Evolutionary conservation across 2,329 filamentous ascomycete species (phyloP).

Genomic region (Ascochyta fabae): DNA sequence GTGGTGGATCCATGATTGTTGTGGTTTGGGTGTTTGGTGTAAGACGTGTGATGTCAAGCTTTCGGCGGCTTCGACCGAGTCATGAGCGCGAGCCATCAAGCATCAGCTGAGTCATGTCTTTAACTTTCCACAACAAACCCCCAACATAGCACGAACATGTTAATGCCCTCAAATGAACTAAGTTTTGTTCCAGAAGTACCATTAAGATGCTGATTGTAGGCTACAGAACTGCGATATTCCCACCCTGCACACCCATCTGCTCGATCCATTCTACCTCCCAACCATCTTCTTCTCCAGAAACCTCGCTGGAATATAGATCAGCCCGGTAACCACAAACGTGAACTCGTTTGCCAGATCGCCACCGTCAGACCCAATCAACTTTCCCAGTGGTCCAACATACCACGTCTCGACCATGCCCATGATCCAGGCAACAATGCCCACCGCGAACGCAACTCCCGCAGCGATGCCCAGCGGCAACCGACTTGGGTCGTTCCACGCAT

Average conservation of each 20-base stretch:
- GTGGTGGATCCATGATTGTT: constrained; percentile 5
- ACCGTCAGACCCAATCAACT: constrained; percentile 33
- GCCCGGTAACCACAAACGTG: constrained; percentile 32
- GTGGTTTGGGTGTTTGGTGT: constrained; percentile 1
- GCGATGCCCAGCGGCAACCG: constrained; percentile 53
- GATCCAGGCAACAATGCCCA: constrained; percentile 55
- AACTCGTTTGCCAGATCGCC: constrained; percentile 41
- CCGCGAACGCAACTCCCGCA: constrained; percentile 47
- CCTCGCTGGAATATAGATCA: constrained; percentile 39
- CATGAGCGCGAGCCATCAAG: background rate
- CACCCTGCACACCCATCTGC: too few relatives aligned
- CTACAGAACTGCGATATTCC: too few relatives aligned
- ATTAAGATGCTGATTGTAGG: too few relatives aligned
- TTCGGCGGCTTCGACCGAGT: background rate
- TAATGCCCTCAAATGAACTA: too few relatives aligned
- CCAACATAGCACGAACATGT: too few relatives aligned
- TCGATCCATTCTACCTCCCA: constrained; percentile 18
- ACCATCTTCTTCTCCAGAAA: constrained; percentile 37
- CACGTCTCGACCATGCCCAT: constrained; percentile 67
- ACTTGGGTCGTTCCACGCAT: constrained; percentile 55
- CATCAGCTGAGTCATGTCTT: background rate
- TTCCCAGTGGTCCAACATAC: constrained; percentile 54
- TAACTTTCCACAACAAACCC: background rate
- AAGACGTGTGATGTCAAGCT: constrained; percentile 10
- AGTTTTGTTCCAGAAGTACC: too few relatives aligned